Evolutionary conservation across 352 stramenopile species (phyloP).

Genomic region (Lagenidium giganteum): DNA sequence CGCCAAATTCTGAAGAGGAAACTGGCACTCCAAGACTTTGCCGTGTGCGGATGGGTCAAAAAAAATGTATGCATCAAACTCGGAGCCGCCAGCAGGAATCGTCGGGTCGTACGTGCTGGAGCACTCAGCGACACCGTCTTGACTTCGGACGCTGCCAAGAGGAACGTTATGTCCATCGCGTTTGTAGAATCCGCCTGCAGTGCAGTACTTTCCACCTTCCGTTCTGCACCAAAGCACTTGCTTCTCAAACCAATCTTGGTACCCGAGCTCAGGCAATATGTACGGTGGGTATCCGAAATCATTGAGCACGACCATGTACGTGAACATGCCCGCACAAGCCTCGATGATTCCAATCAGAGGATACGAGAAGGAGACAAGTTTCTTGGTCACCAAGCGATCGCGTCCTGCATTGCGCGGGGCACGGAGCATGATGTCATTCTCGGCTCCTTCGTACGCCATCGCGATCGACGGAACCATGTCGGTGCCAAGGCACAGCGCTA

Average conservation of each 20-base stretch:
- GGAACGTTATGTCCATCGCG: constrained; percentile 9
- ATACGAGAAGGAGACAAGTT: constrained; percentile 84
- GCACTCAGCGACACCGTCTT: constrained; percentile 25
- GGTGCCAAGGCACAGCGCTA: constrained; percentile 85
- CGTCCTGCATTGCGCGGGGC: constrained; percentile 56
- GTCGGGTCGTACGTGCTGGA: constrained; percentile 28
- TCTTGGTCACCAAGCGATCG: constrained; percentile 81
- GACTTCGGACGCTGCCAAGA: constrained; percentile 15
- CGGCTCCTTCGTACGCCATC: constrained; percentile 81
- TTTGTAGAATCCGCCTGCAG: constrained; percentile 51
- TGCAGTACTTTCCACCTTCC: constrained; percentile 39
- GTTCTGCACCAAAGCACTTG: constrained; percentile 72
- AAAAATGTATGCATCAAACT: constrained; percentile 64
- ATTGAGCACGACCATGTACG: constrained; percentile 79
- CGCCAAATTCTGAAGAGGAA: constrained; percentile 65
- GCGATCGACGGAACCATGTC: constrained; percentile 89
- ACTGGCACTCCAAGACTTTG: constrained; percentile 69
- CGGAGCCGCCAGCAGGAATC: constrained; percentile 34
- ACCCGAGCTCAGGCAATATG: constrained; percentile 69
- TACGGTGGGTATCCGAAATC: constrained; percentile 75
- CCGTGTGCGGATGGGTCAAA: constrained; percentile 49
- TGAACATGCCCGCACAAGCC: constrained; percentile 74
- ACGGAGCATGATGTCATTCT: constrained; percentile 82
- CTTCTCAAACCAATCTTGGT: constrained; percentile 72
- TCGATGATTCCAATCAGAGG: constrained; percentile 85